Conservation (phyloP, 164 flowering plant genomes). For the Brasenia schreberi region DNA sequence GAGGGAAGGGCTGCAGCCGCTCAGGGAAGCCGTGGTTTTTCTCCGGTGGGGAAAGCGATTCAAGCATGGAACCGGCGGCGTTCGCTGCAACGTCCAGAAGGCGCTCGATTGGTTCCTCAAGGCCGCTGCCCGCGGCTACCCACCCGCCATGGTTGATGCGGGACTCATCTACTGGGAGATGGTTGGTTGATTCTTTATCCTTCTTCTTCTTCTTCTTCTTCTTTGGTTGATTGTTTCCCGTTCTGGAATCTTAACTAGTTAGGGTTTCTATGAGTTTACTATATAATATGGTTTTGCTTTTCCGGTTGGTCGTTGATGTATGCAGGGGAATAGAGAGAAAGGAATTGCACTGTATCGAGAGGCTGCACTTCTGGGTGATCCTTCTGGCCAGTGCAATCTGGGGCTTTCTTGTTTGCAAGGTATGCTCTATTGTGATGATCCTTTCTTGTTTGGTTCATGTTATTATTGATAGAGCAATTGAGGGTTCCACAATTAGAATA, state of each 20-base stretch:
- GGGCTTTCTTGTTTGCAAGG: constrained; percentile 80
- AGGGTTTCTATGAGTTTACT: too few relatives aligned
- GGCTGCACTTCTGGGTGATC: constrained; percentile 83
- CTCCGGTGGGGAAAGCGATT: constrained; percentile 70
- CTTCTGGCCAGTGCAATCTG: constrained; percentile 72
- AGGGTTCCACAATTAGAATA: background rate
- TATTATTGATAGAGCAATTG: background rate
- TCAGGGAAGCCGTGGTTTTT: constrained; percentile 79
- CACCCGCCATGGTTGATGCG: constrained; percentile 94
- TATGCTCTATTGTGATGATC: constrained; percentile 5
- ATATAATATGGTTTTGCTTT: background rate
- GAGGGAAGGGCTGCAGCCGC: constrained; percentile 64
- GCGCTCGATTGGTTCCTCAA: constrained; percentile 76
- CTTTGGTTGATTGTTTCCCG: background rate
- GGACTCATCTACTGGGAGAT: constrained; percentile 84
- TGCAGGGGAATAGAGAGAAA: constrained; percentile 38
- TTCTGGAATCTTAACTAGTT: too few relatives aligned
- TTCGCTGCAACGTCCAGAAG: constrained; percentile 35
- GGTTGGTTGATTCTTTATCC: constrained; percentile 1
- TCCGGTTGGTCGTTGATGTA: background rate
- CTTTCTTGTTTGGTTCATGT: background rate
- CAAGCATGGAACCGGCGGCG: constrained; percentile 88
- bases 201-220: constrained; percentile 3
- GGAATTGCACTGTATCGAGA: constrained; percentile 38
- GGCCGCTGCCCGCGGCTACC: constrained; percentile 77